phyloP scores from a whole-genome alignment of 768 basidiomycete species.

The Tricholoma terreum region DNA sequence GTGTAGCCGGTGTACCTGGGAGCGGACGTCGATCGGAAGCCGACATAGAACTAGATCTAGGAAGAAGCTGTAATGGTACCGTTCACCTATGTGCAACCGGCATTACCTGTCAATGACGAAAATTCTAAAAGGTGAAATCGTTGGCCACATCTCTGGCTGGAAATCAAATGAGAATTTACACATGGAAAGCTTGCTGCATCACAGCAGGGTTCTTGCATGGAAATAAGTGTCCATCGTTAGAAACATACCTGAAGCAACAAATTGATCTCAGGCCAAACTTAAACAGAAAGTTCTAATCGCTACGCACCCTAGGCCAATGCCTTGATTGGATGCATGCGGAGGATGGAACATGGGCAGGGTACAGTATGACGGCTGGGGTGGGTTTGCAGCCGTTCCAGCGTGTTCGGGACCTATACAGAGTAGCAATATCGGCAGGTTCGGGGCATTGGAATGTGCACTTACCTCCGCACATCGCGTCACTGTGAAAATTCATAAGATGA shows the following conservation, averaged over 20 bases:
- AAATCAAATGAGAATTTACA: slow-evolving; percentile 36
- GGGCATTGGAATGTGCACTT: neutral
- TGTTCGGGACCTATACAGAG: slow-evolving; percentile 49
- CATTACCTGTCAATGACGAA: slow-evolving; percentile 1
- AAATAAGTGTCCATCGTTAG: slow-evolving; percentile 55
- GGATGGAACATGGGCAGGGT: slow-evolving; percentile 52
- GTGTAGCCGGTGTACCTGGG: slow-evolving; percentile 36
- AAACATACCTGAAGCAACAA: slow-evolving; percentile 40
- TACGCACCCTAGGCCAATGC: slow-evolving; percentile 5
- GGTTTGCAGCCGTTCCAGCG: slow-evolving; percentile 29
- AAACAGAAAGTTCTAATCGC: neutral
- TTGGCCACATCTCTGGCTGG: neutral
- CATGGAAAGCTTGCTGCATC: slow-evolving; percentile 55
- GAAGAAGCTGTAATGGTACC: neutral
- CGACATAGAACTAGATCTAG: slow-evolving; percentile 53
- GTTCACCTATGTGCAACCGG: neutral
- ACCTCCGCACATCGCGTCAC: slow-evolving; percentile 1
- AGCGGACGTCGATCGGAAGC: slow-evolving; percentile 42
- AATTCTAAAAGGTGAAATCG: neutral
- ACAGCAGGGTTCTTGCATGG: slow-evolving; percentile 50
- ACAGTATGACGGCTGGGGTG: slow-evolving; percentile 53
- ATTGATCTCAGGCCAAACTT: neutral
- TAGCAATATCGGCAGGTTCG: neutral
- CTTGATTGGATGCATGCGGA: slow-evolving; percentile 12
- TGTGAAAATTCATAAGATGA: neutral